These are phyloP conservation scores for Pulveroboletus ravenelii DNA, from an alignment of 768 basidiomycete species.

Conservation along the genomic window DNA sequence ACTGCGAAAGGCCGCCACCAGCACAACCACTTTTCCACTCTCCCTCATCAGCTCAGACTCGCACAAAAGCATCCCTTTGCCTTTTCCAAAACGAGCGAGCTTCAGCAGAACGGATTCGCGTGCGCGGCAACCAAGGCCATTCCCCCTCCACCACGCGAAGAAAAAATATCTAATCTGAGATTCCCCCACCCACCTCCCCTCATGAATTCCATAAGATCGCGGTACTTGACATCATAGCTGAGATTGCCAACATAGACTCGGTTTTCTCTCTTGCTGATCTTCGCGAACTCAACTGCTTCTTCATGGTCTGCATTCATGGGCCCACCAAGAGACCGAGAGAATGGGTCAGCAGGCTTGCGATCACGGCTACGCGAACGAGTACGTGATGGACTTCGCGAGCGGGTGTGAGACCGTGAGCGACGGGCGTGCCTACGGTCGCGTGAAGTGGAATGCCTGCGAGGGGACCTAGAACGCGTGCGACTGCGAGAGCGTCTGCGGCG, in stretches of 20 bases:
- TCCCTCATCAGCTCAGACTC: constrained; percentile 36
- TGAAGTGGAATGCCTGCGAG: constrained; percentile 59
- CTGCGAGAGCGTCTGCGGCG: constrained; percentile 67
- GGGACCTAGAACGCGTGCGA: constrained; percentile 64
- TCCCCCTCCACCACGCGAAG: constrained; percentile 35
- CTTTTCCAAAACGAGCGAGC: constrained; percentile 33
- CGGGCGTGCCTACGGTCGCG: constrained; percentile 51
- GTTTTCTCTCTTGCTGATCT: constrained; percentile 96
- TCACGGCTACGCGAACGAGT: constrained; percentile 54
- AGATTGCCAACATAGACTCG: constrained; percentile 98
- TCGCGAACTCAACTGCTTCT: constrained; percentile 93
- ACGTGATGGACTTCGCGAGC: constrained; percentile 49
- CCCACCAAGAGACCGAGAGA: constrained; percentile 77
- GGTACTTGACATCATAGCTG: constrained; percentile 97
- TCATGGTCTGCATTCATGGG: constrained; percentile 89
- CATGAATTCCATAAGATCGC: constrained; percentile 99
- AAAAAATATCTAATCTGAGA: constrained; percentile 55
- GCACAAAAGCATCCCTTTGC: constrained; percentile 27
- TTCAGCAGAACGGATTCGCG: constrained; percentile 33
- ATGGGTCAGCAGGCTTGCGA: constrained; percentile 57
- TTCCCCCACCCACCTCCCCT: constrained; percentile 98
- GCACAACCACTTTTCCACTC: constrained; percentile 28
- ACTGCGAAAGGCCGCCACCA: constrained; percentile 37
- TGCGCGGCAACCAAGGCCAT: constrained; percentile 26
- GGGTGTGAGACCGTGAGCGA: constrained; percentile 62